Conservation (phyloP, 345 rosid species). For the Nephelium lappaceum region DNA sequence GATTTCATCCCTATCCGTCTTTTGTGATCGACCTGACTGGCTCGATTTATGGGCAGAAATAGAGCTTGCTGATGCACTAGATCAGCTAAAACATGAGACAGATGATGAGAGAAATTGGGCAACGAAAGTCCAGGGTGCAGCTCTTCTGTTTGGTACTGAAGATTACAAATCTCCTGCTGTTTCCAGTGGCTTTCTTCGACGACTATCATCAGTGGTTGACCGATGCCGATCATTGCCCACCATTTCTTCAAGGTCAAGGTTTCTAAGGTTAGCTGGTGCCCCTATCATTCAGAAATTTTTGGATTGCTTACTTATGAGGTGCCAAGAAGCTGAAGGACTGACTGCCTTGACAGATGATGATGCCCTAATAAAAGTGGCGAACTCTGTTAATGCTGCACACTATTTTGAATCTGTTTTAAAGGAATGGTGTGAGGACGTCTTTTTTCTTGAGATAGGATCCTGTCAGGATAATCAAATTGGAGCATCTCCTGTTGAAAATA, state of each 20-base stretch:
- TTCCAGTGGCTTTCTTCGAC: constrained; percentile 54
- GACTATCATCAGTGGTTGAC: constrained; percentile 62
- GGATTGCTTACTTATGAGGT: constrained; percentile 67
- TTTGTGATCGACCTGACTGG: constrained; percentile 93
- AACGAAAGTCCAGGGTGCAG: constrained; percentile 61
- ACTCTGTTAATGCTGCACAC: constrained; percentile 67
- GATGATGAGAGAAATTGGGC: constrained; percentile 77
- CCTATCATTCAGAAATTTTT: constrained; percentile 62
- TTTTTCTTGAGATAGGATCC: constrained; percentile 75
- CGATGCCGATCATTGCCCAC: constrained; percentile 71
- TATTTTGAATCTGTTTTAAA: constrained; percentile 67
- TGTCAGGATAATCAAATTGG: constrained; percentile 43
- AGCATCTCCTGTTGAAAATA: constrained; percentile 27
- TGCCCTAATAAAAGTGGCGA: constrained; percentile 77
- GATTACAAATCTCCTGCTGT: constrained; percentile 69
- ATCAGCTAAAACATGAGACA: constrained; percentile 57
- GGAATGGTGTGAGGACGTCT: constrained; percentile 89
- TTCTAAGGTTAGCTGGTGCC: constrained; percentile 66
- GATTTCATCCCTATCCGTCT: constrained; percentile 78
- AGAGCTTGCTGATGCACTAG: constrained; percentile 68
- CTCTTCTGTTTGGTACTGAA: constrained; percentile 55
- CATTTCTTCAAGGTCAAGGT: constrained; percentile 62
- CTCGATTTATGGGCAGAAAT: constrained; percentile 87
- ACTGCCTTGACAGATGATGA: constrained; percentile 83
- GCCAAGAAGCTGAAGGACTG: constrained; percentile 96